These are phyloP conservation scores for Chlorella sp. DNA, from an alignment of 139 green algal genomes.

Conservation along the genomic window DNA sequence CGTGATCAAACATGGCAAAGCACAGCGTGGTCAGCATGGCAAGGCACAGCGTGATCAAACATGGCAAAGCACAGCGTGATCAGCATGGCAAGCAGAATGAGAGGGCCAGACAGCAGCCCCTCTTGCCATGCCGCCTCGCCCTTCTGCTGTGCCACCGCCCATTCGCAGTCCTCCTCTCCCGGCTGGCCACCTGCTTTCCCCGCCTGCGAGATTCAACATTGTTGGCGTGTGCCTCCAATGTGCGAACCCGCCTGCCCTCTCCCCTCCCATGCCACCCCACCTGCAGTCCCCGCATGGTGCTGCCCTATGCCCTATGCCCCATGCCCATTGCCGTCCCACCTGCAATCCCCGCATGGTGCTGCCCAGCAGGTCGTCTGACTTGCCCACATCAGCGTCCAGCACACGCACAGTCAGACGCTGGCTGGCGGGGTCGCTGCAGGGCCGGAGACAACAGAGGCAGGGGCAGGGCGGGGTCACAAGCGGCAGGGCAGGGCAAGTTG, in stretches of 20 bases:
- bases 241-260: too few relatives aligned
- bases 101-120: neutral
- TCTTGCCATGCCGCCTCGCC: too few relatives aligned
- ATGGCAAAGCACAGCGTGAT: neutral
- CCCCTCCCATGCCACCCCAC: neutral
- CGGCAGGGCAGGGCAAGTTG: neutral
- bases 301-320: too few relatives aligned
- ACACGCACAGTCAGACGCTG: slow-evolving; percentile 30
- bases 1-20: neutral
- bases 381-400: slow-evolving; percentile 27
- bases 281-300: slow-evolving; percentile 20
- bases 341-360: slow-evolving; percentile 2
- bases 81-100: neutral
- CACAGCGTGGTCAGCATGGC: neutral
- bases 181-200: too few relatives aligned
- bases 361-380: slow-evolving; percentile 27
- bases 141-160: neutral
- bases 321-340: neutral
- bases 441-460: too few relatives aligned
- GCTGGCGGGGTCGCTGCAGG: slow-evolving; percentile 1
- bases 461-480: too few relatives aligned
- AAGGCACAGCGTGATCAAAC: neutral
- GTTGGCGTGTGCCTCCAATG: too few relatives aligned
- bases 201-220: too few relatives aligned
- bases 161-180: neutral